Evolutionary conservation across 108 stramenopile species (phyloP).

Genomic region (Nitzschia sp.): DNA sequence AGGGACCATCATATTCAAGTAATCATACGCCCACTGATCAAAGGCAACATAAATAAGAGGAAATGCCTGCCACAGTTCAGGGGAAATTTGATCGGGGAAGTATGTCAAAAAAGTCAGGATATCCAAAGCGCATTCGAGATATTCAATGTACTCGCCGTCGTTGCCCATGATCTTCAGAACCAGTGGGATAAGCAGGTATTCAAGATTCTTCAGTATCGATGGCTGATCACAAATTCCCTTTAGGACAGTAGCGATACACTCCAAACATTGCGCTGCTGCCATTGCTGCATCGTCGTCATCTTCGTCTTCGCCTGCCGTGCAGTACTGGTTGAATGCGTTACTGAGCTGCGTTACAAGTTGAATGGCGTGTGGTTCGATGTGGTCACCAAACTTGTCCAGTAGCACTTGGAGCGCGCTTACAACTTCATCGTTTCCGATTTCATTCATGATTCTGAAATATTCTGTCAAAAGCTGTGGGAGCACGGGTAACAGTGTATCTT

Average conservation of each 20-base stretch:
- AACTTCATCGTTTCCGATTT: conserved; percentile 96
- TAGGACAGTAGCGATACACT: conserved; percentile 93
- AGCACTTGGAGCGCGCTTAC: conserved; percentile 92
- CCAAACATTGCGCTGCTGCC: conserved; percentile 95
- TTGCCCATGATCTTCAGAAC: conserved; percentile 85
- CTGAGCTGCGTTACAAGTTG: conserved; percentile 89
- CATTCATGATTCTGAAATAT: conserved; percentile 98
- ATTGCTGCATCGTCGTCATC: conserved; percentile 97
- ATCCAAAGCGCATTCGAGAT: conserved; percentile 92
- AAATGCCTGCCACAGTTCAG: conserved; percentile 91
- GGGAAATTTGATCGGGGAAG: conserved; percentile 82
- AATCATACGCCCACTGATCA: conserved; percentile 95
- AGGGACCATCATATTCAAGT: conserved; percentile 91
- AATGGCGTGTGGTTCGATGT: conserved; percentile 93
- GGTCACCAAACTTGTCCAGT: conserved; percentile 92
- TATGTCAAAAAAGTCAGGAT: conserved; percentile 94
- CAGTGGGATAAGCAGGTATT: conserved; percentile 89
- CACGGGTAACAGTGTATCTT: conserved; percentile 84
- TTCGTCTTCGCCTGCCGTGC: conserved; percentile 90
- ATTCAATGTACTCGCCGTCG: conserved; percentile 93
- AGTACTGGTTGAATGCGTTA: conserved; percentile 88
- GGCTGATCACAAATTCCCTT: conserved; percentile 82
- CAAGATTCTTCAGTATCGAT: conserved; percentile 78
- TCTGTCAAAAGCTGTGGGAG: conserved; percentile 92
- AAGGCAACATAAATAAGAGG: conserved; percentile 90